Percentiles rank a stretch among this genome's conserved stretches.
phyloP scores from a whole-genome alignment of 257 asterid genomes.

The Jasminum sambac region DNA sequence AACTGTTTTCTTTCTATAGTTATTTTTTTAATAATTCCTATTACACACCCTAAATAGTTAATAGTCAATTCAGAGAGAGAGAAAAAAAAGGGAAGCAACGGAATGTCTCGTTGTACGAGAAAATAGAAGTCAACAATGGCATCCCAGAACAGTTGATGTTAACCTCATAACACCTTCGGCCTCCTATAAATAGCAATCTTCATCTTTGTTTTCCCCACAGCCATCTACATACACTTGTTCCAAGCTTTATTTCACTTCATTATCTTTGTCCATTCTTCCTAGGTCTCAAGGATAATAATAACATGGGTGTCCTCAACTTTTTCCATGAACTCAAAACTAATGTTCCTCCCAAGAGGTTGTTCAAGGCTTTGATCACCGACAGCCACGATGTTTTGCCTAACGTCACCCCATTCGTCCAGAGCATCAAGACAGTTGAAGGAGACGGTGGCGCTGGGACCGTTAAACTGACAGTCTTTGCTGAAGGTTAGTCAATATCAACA shows the following conservation, averaged over 20 bases:
- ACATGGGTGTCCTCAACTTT: neutral
- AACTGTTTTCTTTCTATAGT: no score
- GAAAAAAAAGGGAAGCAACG: no score
- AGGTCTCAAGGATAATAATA: neutral
- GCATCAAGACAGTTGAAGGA: conserved; percentile 25
- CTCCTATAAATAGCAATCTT: neutral
- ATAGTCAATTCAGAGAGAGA: no score
- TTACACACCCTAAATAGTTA: no score
- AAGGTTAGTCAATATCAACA: conserved; percentile 20
- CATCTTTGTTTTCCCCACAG: neutral
- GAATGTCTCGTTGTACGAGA: no score
- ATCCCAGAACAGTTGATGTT: no score
- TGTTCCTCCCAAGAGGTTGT: conserved; percentile 24
- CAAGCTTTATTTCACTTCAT: no score
- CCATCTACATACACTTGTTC: neutral
- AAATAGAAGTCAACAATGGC: no score
- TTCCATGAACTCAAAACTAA: conserved; percentile 3
- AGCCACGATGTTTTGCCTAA: conserved; percentile 21
- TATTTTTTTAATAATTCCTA: no score
- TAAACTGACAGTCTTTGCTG: conserved; percentile 19
- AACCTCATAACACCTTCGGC: no score
- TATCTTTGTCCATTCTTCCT: neutral
- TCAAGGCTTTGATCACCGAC: conserved; percentile 28
- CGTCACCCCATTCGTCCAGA: conserved; percentile 18
- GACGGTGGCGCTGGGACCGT: conserved; percentile 22